Base-by-base conservation (phyloP, 208 protist genomes). In the Leishmania turanica region DNA sequence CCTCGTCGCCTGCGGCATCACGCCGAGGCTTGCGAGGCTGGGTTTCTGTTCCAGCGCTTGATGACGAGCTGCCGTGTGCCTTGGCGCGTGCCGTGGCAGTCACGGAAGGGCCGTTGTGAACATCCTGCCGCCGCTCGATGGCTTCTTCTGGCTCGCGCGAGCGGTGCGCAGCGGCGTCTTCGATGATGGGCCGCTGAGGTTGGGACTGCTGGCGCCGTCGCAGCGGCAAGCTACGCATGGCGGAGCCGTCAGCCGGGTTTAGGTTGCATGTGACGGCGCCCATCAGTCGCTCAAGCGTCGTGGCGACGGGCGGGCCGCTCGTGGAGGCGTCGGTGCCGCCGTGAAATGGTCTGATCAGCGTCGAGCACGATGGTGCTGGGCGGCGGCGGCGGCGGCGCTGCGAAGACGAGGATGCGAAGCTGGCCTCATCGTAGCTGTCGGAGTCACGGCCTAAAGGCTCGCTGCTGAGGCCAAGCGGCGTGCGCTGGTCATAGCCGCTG, bases 171-270 rank as follows among this genome's bases (percentile, higher is more conserved):
- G 11, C 11, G 45, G 19, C 24, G 21, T 54, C 69, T n/a, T 31
- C 42, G 13, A 54, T 73, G 45, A 13, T 1, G 71, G 1, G 11
- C 15, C 8, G 45, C 15, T 60, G 71, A 5, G 2, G 17, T 19
- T 58, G 71, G 6, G 13, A n/a, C 2, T n/a, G 7, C 19, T 65
- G 53, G 17, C n/a, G 15, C 11, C 64, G 62, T 40, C 53, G 83
- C 51, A 80, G 21, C 1, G 87, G 85, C 34, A 87, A 66, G 37
- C 83, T 88, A 53, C 75, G 84, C 42, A 88, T 66, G 7, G 78
- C 76, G 15, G 87, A 87, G 47, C 83, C 87, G 75, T 88, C 85
- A 19, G 85, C 85, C 8, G 85, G 81, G 78, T 89, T 88, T 15
- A 88, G 45, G 31, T 80, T 71, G 37, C 75, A 58, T 37, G 53